A percentile compares a stretch with the other conserved stretches of the same genome.
Conservation (phyloP, 2,329 filamentous ascomycete species). For the Xylogone sp. region DNA sequence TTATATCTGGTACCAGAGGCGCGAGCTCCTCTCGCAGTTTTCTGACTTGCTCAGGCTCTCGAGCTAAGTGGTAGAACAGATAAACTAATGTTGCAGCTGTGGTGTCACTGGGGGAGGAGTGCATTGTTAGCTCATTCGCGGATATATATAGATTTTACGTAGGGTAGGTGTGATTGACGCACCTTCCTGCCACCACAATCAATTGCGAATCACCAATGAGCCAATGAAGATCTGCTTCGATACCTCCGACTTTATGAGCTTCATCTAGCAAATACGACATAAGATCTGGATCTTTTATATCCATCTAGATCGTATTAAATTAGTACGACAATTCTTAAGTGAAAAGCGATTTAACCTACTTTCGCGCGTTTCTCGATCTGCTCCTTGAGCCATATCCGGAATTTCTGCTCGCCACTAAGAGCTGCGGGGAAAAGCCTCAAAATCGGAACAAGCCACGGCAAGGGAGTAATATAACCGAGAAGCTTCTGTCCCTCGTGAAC, state of each 20-base stretch:
- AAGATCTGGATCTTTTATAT: no score
- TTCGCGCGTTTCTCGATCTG: slow-evolving; percentile 4
- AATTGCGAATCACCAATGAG: slow-evolving; percentile 12
- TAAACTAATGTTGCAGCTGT: slow-evolving; percentile 33
- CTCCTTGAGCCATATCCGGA: slow-evolving; percentile 9
- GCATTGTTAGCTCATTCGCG: no score
- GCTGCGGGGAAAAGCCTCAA: slow-evolving; percentile 11
- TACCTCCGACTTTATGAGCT: no score
- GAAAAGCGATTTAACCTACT: no score
- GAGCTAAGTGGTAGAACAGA: slow-evolving; percentile 33
- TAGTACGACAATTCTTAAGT: no score
- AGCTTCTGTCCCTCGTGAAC: slow-evolving; percentile 9
- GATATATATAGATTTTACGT: no score
- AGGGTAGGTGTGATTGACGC: no score
- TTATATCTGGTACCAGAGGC: neutral
- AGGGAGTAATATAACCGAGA: slow-evolving; percentile 11
- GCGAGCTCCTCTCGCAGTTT: slow-evolving; percentile 8
- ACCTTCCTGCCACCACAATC: slow-evolving; percentile 33
- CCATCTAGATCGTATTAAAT: no score
- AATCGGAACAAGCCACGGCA: slow-evolving; percentile 19
- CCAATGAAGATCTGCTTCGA: no score
- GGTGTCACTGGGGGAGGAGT: slow-evolving; percentile 38
- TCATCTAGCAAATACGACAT: no score
- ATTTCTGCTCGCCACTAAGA: no score
- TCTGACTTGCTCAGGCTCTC: slow-evolving; percentile 4